These are phyloP conservation scores for Aspergillus sp. DNA, from an alignment of 2,329 filamentous ascomycete genomes.

Conservation along the genomic window DNA sequence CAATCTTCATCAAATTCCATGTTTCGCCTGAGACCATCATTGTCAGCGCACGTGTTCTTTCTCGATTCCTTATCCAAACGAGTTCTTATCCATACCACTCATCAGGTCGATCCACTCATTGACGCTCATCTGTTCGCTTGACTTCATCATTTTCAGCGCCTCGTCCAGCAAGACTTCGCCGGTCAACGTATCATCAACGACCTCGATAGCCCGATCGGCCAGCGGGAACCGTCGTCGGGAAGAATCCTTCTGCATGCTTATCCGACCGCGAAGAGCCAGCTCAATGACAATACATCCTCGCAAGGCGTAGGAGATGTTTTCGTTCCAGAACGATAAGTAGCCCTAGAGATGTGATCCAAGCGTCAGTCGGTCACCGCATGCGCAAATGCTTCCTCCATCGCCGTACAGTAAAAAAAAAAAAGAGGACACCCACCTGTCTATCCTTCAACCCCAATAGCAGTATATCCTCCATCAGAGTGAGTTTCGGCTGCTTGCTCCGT, in stretches of 20 bases:
- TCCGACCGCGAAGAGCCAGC: slow-evolving; percentile 85
- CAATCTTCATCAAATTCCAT: slow-evolving; percentile 99
- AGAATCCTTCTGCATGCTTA: slow-evolving; percentile 97
- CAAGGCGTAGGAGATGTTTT: slow-evolving; percentile 97
- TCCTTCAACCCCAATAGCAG: slow-evolving; percentile 92
- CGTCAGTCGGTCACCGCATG: slow-evolving; percentile 14
- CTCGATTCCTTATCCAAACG: not conserved
- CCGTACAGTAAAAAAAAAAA: not conserved
- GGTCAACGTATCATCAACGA: slow-evolving; percentile 91
- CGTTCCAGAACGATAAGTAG: slow-evolving; percentile 99
- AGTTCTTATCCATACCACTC: slow-evolving; percentile 64
- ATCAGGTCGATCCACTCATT: slow-evolving; percentile 98
- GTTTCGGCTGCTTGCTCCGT: slow-evolving; percentile 92
- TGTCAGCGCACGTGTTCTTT: slow-evolving; percentile 7
- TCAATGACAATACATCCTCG: slow-evolving; percentile 98
- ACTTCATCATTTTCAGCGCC: slow-evolving; percentile 99
- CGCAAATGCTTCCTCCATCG: not conserved
- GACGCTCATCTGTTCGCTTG: slow-evolving; percentile 99
- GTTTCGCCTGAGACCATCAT: slow-evolving; percentile 65
- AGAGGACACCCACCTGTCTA: slow-evolving; percentile 70
- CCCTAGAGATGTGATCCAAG: slow-evolving; percentile 49
- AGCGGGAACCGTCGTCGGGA: slow-evolving; percentile 85
- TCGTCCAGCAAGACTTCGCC: slow-evolving; percentile 96
- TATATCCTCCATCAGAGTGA: slow-evolving; percentile 98
- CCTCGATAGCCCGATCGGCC: slow-evolving; percentile 89